phyloP scores from a whole-genome alignment of 1,139 yeast genomes.

The Neolecta irregularis region DNA sequence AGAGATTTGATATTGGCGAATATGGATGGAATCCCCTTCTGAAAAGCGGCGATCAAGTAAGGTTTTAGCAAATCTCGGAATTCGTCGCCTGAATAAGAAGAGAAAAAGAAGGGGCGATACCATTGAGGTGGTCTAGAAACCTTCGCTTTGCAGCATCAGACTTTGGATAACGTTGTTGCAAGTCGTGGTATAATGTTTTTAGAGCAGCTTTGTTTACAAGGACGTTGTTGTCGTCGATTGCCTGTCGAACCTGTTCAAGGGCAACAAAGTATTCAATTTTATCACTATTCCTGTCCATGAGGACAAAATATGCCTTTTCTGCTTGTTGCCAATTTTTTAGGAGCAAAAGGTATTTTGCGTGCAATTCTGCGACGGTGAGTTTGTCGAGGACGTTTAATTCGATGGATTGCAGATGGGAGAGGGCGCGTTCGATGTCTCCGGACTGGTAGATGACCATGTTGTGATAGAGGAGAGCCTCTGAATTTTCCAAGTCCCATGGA shows the following conservation, averaged over 20 bases:
- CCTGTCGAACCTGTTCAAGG: conserved; percentile 46
- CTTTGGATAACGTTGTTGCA: conserved; percentile 59
- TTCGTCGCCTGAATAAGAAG: conserved; percentile 39
- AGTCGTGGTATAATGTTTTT: conserved; percentile 41
- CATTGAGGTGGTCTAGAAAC: conserved; percentile 34
- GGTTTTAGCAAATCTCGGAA: conserved; percentile 33
- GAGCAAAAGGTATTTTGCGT: conserved; percentile 43
- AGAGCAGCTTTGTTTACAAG: conserved; percentile 16
- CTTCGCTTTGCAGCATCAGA: conserved; percentile 67
- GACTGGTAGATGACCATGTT: conserved; percentile 47
- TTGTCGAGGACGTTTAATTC: conserved; percentile 48
- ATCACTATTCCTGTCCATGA: conserved; percentile 79
- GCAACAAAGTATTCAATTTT: conserved; percentile 46
- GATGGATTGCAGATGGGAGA: conserved; percentile 39
- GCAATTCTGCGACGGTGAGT: conserved; percentile 31
- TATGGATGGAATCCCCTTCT: conserved; percentile 79
- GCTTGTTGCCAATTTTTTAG: conserved; percentile 42
- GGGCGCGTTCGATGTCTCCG: conserved; percentile 51
- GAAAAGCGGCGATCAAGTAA: conserved; percentile 48
- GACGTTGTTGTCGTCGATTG: conserved; percentile 23
- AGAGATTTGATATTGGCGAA: conserved; percentile 75
- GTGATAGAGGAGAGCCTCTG: conserved; percentile 39
- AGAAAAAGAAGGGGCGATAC: conserved; percentile 2
- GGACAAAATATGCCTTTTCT: conserved; percentile 46
- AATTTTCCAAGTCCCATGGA: conserved; percentile 3